Conservation (phyloP, 192 early-diverging fungal species). For the Chytriomyces hyalinus region DNA sequence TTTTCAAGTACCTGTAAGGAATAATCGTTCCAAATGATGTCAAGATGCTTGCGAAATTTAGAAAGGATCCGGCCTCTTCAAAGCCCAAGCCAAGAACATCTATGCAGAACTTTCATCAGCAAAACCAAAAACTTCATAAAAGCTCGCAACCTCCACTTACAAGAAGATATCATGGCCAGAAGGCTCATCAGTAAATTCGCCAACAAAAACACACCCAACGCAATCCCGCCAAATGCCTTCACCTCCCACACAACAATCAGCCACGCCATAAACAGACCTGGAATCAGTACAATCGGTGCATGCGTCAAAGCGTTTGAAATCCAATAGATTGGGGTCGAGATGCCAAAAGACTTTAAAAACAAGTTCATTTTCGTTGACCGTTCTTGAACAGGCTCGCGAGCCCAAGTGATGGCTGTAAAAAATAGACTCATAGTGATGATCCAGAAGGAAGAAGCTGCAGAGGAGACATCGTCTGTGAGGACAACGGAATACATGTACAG, state of each 20-base stretch:
- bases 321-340: constrained; percentile 8
- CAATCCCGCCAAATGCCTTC: constrained; percentile 23
- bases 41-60: constrained; percentile 6
- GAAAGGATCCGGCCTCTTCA: constrained; percentile 23
- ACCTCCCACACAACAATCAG: constrained; percentile 17
- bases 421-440: constrained; percentile 31
- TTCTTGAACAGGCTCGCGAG: constrained; percentile 31
- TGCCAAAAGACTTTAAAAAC: constrained; percentile 27
- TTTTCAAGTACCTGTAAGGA: constrained; percentile 5
- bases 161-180: constrained; percentile 1
- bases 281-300: not conserved
- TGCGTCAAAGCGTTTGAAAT: not conserved
- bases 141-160: not conserved
- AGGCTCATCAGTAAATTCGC: not conserved
- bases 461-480: constrained; percentile 16
- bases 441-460: constrained; percentile 27
- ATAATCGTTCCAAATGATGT: constrained; percentile 19
- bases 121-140: not conserved
- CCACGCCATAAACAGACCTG: constrained; percentile 15
- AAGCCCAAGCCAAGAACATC: constrained; percentile 11
- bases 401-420: constrained; percentile 7
- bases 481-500: constrained; percentile 24
- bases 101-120: not conserved
- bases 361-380: constrained; percentile 5
- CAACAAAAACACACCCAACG: constrained; percentile 17